Base-by-base conservation (phyloP, 192 early-diverging fungal species). In the Podila clonocystis region DNA sequence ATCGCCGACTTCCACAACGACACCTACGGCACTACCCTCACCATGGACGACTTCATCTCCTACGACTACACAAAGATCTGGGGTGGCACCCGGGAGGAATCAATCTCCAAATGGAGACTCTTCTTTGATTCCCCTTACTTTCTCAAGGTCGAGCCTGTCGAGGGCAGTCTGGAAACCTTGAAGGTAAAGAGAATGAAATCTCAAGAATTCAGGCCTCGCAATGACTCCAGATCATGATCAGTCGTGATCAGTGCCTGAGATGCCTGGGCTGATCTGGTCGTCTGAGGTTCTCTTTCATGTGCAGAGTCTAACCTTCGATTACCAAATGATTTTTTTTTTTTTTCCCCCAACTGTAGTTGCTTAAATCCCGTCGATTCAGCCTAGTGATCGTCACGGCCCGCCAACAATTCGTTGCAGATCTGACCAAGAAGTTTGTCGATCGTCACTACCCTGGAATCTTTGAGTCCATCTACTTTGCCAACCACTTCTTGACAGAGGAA, bases 391-490 rank as follows among this genome's bases (percentile, higher is more conserved):
- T 91, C 50, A 91, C 89, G 3, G 83, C 88, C n/a, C 65, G 89
- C 20, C 89, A 89, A 48, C 88, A 91, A 74, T 84, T 88, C 30
- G 79, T 89, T 22, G 87, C 88, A 3, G 82, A 86, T 60, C 65
- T 85, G 50, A 91, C 89, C 9, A 89, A 91, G 68, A 68, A 72
- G 50, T 91, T 89, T 75, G 85, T 91, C 26, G 83, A 88, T 52
- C 74, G 72, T 20, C 82, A 89, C 30, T 91, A 83, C 67, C 88
- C 88, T 28, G 88, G 87, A 61, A 86, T 91, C 41, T 89, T 91
- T 73, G 88, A 87, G 58, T 86, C 85, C n/a, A 88, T 91, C 34
- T 89, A 91, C 63, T 91, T 91, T 71, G 87, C 87, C 30, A 91
- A 91, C 58, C 83, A 85, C 50, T 83, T 69, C 50, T 61, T 91